Conservation (phyloP, 305 asterid genomes). For the Withania somnifera region DNA sequence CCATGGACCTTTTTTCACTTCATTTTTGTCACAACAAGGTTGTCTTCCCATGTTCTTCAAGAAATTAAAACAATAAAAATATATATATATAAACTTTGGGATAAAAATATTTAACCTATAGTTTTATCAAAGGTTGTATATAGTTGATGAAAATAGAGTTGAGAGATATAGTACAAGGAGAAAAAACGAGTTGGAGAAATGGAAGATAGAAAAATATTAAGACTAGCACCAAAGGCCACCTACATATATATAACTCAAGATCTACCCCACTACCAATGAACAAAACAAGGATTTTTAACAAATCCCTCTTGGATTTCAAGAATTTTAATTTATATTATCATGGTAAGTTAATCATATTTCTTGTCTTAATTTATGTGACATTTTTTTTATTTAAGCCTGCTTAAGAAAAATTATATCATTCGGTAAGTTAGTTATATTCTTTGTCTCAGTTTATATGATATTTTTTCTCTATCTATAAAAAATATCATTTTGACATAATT, state of each 20-base stretch:
- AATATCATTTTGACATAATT: too few relatives aligned
- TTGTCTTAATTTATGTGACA: neutral
- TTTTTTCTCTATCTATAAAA: too few relatives aligned
- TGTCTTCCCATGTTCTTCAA: constrained; percentile 51
- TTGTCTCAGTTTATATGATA: too few relatives aligned
- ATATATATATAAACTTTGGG: neutral
- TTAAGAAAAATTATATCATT: too few relatives aligned
- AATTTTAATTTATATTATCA: neutral
- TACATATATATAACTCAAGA: constrained; percentile 3
- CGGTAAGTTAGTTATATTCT: too few relatives aligned
- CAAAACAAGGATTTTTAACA: neutral
- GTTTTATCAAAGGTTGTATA: neutral
- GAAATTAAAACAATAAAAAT: neutral
- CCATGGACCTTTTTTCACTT: constrained; percentile 81
- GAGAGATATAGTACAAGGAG: neutral
- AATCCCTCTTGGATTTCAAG: neutral
- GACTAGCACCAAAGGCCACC: constrained; percentile 4
- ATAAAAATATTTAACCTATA: neutral
- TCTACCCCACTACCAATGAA: neutral
- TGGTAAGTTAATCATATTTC: neutral
- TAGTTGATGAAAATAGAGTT: neutral
- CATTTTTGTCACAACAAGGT: constrained; percentile 80
- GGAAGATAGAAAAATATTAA: neutral
- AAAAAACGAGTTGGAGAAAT: neutral
- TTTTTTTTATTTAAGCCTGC: too few relatives aligned